Base-by-base conservation (phyloP, 2,329 filamentous ascomycete genomes). In the Nemania serpens region DNA sequence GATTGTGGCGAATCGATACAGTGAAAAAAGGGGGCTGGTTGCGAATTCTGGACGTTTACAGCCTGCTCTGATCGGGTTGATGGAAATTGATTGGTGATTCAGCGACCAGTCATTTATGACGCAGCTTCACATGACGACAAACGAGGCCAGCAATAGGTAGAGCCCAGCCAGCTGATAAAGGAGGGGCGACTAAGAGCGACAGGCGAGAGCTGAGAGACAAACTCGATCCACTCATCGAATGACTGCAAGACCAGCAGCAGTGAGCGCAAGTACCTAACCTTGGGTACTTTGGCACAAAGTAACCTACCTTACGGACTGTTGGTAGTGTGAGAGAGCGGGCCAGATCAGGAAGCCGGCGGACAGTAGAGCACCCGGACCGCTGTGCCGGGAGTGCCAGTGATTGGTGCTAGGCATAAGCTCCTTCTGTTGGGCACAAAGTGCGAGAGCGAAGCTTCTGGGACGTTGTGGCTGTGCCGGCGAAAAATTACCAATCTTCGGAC, bases 401-500 rank as follows among this genome's bases (percentile, higher is more conserved):
- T 57, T 59, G 59, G 58, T 36, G 54, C 46, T 20, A 29, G n/a
- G 29, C 46, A n/a, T n/a, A 5, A 12, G 36, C 15, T 22, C 9
- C 25, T 41, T 29, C n/a, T 3, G 53, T 59, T 48, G 33, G 50
- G 36, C 47, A 61, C 69, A 71, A 70, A 69, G 70, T 72, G 70
- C 68, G 70, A 72, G 49, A 39, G 39, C 34, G 61, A 68, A 66
- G 36, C 22, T 66, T 56, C 59, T 66, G 62, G 63, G 66, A 72
- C 70, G 68, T 68, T 72, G 70, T 71, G 70, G 70, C 70, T 68
- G 68, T 64, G 68, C 41, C 49, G 34, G 5, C 12, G 11, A 29
- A 34, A 7, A 34, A 58, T 58, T 60, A 56, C 47, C 55, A 51
- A 56, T 57, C 36, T 13, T 34, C 10, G 3, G 12, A 42, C 36